A percentile compares a stretch with the other conserved stretches of the same genome.
phyloP scores from a whole-genome alignment of 2,329 filamentous ascomycete genomes.

The Penicillium freii region DNA sequence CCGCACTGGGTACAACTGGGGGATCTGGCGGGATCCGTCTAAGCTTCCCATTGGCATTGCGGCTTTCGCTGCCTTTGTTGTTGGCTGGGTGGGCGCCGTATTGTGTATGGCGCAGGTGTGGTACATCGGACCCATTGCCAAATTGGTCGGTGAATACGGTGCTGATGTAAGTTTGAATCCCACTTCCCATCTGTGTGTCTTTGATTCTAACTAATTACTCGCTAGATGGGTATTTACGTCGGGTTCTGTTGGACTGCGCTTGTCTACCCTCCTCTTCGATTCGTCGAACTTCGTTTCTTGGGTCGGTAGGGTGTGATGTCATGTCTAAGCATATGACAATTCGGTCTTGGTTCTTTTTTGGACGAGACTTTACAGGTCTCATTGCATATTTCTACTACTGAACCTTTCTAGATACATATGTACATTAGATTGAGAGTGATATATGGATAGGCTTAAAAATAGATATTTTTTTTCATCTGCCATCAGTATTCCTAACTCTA shows the following conservation, averaged over 20 bases:
- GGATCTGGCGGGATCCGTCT: constrained; percentile 57
- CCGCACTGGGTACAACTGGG: constrained; percentile 57
- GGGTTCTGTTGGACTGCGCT: constrained; percentile 60
- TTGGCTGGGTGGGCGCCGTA: constrained; percentile 65
- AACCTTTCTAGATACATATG: background rate
- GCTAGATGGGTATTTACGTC: constrained; percentile 58
- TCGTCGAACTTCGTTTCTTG: constrained; percentile 51
- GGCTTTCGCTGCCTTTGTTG: constrained; percentile 59
- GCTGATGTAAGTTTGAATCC: constrained; percentile 51
- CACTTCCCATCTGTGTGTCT: background rate
- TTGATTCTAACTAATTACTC: constrained; percentile 13
- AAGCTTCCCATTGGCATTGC: constrained; percentile 63
- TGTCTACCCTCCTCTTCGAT: constrained; percentile 56
- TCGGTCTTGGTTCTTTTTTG: background rate
- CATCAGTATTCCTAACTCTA: background rate
- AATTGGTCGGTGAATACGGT: constrained; percentile 56
- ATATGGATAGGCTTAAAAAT: background rate
- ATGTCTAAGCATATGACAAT: background rate
- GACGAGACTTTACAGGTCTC: background rate
- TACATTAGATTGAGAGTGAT: background rate
- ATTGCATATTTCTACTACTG: background rate
- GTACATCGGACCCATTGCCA: constrained; percentile 64
- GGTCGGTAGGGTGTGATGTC: constrained; percentile 43
- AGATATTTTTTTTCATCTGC: background rate
- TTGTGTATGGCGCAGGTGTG: constrained; percentile 68